Percentiles rank a stretch among this genome's conserved stretches.
These are phyloP conservation scores for Sporothrix dimorphospora DNA, from an alignment of 2,329 filamentous ascomycete species.

Conservation along the genomic window DNA sequence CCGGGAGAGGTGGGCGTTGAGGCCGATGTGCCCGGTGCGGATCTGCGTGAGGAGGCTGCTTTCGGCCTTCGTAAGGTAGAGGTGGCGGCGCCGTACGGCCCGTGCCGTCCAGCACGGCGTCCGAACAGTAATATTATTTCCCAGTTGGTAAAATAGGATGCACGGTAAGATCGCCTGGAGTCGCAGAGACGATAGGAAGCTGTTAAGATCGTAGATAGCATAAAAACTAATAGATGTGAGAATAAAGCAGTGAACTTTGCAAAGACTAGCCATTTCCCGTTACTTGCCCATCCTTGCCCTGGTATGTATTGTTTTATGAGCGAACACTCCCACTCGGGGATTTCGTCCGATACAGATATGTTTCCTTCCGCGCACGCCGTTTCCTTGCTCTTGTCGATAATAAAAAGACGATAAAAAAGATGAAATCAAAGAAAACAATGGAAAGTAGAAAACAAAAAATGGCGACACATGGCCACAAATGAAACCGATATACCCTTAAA, in stretches of 20 bases:
- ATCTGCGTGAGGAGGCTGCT: too few relatives aligned
- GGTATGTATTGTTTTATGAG: conserved; percentile 5
- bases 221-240: background rate
- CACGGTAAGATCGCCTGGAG: background rate
- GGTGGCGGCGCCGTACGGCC: too few relatives aligned
- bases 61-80: too few relatives aligned
- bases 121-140: too few relatives aligned
- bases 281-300: background rate
- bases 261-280: background rate
- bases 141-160: too few relatives aligned
- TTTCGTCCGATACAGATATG: background rate
- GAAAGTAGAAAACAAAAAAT: background rate
- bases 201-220: background rate
- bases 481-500: background rate
- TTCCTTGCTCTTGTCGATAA: background rate
- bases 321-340: background rate
- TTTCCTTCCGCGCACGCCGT: background rate
- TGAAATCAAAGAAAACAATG: background rate
- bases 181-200: background rate
- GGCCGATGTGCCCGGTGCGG: too few relatives aligned
- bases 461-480: background rate
- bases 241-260: background rate
- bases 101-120: too few relatives aligned
- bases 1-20: too few relatives aligned
- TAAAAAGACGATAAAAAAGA: background rate